Percentiles rank a stretch among this genome's conserved stretches.
phyloP scores from a whole-genome alignment of 2,329 filamentous ascomycete species.

The Nigrospora osmanthi region DNA sequence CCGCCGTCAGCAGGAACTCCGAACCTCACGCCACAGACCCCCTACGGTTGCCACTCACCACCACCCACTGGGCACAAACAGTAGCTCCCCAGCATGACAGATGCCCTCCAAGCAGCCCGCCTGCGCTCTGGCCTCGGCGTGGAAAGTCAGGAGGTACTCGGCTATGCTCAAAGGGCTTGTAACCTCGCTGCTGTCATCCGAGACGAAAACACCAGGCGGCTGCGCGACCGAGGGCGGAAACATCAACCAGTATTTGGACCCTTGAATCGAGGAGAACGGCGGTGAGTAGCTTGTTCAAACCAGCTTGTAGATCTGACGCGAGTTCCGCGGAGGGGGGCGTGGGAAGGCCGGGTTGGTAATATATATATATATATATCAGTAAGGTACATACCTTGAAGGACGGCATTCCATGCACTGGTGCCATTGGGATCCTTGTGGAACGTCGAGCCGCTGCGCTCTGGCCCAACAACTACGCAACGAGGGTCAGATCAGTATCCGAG shows the following conservation, averaged over 20 bases:
- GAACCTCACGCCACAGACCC: too few relatives aligned
- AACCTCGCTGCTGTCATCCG: slow-evolving; percentile 82
- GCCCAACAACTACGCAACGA: slow-evolving; percentile 55
- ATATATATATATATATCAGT: too few relatives aligned
- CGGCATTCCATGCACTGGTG: slow-evolving; percentile 74
- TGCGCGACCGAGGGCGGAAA: slow-evolving; percentile 66
- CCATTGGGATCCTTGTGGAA: slow-evolving; percentile 81
- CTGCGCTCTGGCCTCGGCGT: slow-evolving; percentile 68
- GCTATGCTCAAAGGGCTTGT: slow-evolving; percentile 90
- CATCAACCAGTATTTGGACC: slow-evolving; percentile 98
- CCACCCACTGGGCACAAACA: slow-evolving; percentile 92
- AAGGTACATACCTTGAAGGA: too few relatives aligned
- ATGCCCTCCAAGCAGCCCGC: slow-evolving; percentile 80
- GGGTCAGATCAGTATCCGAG: background rate
- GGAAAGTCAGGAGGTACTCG: slow-evolving; percentile 92
- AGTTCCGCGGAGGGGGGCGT: too few relatives aligned
- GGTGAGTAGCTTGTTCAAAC: too few relatives aligned
- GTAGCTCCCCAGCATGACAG: slow-evolving; percentile 73
- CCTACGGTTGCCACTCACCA: slow-evolving; percentile 35
- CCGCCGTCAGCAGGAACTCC: too few relatives aligned
- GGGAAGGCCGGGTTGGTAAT: too few relatives aligned
- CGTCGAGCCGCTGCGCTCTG: slow-evolving; percentile 79
- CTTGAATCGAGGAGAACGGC: slow-evolving; percentile 43
- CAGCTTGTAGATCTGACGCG: too few relatives aligned
- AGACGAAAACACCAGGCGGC: slow-evolving; percentile 86